Percentiles rank a stretch among this genome's conserved stretches.
phyloP scores from a whole-genome alignment of 257 asterid genomes.

The Penstemon eatonii region DNA sequence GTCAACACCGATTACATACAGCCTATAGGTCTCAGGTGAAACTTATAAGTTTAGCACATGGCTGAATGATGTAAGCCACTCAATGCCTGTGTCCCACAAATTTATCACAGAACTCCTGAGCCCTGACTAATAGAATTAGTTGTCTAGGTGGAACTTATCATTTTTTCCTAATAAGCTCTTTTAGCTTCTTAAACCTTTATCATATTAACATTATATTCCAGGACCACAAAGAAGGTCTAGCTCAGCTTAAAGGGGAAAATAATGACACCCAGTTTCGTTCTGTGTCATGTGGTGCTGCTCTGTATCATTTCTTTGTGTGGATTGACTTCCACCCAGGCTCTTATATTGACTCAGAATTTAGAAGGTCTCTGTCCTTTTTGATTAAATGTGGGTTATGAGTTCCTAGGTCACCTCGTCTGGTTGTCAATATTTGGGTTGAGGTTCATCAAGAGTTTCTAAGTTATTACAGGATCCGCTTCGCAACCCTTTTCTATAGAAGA shows the following conservation, averaged over 20 bases:
- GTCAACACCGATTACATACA: too few species aligned
- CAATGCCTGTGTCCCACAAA: too few species aligned
- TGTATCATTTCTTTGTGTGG: background rate
- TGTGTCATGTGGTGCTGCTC: background rate
- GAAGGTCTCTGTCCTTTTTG: background rate
- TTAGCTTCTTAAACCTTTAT: background rate
- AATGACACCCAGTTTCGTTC: background rate
- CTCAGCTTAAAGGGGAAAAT: background rate
- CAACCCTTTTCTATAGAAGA: background rate
- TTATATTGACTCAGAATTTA: background rate
- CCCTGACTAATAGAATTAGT: background rate
- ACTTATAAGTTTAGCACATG: background rate
- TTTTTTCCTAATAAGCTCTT: background rate
- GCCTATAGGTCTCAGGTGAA: background rate
- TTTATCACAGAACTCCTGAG: too few species aligned
- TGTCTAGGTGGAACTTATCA: background rate
- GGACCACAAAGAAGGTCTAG: background rate
- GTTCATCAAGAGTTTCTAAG: background rate
- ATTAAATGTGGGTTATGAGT: background rate
- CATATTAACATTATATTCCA: background rate
- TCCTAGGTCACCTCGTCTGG: background rate
- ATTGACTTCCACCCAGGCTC: background rate
- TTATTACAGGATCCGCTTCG: background rate
- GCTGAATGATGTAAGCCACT: background rate
- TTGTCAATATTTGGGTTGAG: background rate